Evolutionary conservation across 2,329 filamentous ascomycete genomes (phyloP).

Genomic region (Aspergillus intermedius): DNA sequence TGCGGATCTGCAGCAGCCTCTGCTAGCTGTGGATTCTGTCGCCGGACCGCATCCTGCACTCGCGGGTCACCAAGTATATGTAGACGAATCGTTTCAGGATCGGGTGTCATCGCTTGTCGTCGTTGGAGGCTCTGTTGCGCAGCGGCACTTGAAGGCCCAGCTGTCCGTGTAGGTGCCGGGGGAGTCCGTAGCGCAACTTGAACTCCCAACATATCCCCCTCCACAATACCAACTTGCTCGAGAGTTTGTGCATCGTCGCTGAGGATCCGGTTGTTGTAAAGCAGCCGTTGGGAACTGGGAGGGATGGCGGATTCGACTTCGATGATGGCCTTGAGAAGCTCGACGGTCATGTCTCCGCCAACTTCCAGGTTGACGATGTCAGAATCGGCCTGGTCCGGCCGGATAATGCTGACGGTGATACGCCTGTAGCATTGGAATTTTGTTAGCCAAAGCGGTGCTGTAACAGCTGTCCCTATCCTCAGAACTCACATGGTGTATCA

Average conservation of each 20-base stretch:
- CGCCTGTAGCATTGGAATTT: conserved; percentile 51
- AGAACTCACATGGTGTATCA: conserved; percentile 14
- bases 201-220: conserved; percentile 89
- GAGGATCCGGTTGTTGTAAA: conserved; percentile 80
- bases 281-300: conserved; percentile 69
- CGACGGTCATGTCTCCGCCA: conserved; percentile 72
- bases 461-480: neutral
- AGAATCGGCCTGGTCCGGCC: conserved; percentile 62
- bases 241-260: conserved; percentile 73
- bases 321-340: conserved; percentile 80
- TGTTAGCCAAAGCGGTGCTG: neutral
- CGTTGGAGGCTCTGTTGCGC: conserved; percentile 24
- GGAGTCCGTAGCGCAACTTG: conserved; percentile 51
- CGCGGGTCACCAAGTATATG: conserved; percentile 74
- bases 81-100: conserved; percentile 75
- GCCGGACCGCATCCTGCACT: conserved; percentile 62
- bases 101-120: conserved; percentile 35
- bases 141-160: conserved; percentile 20
- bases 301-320: conserved; percentile 74
- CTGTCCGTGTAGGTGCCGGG: conserved; percentile 24
- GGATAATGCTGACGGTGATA: conserved; percentile 79
- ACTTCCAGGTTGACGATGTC: conserved; percentile 78
- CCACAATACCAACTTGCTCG: conserved; percentile 69
- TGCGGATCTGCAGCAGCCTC: conserved; percentile 67
- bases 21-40: conserved; percentile 69